Evolutionary conservation across 2,329 filamentous ascomycete species (phyloP), one percentile per base, ranked within the genome.

Genomic region (Aspergillus persii): DNA sequence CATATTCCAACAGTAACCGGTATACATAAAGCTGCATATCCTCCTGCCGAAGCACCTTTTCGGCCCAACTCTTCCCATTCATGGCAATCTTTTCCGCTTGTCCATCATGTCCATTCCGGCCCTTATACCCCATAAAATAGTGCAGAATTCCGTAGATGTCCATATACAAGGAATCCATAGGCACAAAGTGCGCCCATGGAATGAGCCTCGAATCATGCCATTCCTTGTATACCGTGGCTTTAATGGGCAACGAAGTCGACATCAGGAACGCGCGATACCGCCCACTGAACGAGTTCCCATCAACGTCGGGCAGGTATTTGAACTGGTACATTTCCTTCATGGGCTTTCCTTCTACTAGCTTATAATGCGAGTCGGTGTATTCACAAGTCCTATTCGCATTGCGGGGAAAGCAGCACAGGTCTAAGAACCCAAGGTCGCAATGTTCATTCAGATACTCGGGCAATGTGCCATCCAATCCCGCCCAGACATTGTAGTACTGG

Each of bases 131-230:
- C 4, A 90, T 69, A 67, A 93, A 92, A 69, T 91, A 93, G 58
- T 89, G 85, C 80, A 92, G 81, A 57, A 91, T 86, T 48, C 84
- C 86, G 61, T 87, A 92, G 67, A 89, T 83, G 65, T 93, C 91
- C 39, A 84, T 77, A 67, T 88, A 92, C 1, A 86, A 84, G 68
- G 85, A 89, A 70, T 92, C 89, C 83, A 94, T 87, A 15, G 91
- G 91, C 2, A 92, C 87, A 67, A 91, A 94, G 74, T 95, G 91
- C 68, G 86, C 86, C 90, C 91, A 95, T 0, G 89, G 82, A 2
- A 91, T 79, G 1, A 94, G 79, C 2, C 90, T 82, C 49, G 83
- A 84, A 71, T 93, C 90, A 69, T 93, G 90, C 91, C 90, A 95
- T 72, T 95, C 91, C 23, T 84, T 82, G 76, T 88, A 95, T 26